phyloP scores from a whole-genome alignment of 148 eudicot genomes.

The Gaultheria prostrata region DNA sequence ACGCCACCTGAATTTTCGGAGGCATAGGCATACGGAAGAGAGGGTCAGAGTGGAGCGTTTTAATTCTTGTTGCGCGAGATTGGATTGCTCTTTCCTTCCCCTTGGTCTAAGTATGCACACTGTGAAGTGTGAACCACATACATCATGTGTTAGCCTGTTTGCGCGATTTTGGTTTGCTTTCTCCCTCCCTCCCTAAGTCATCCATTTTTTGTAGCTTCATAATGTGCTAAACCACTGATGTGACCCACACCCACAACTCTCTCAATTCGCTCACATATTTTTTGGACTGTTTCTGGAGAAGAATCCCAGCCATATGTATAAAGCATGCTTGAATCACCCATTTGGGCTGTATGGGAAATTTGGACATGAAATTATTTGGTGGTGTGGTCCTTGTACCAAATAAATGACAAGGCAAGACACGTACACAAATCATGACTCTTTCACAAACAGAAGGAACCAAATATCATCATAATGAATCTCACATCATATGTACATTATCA shows the following conservation, averaged over 20 bases:
- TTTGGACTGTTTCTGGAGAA: background rate
- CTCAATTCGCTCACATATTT: background rate
- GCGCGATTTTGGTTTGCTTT: background rate
- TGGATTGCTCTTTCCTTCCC: too few relatives aligned
- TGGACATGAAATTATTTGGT: background rate
- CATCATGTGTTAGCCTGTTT: background rate
- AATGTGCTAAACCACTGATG: background rate
- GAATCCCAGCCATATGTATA: background rate
- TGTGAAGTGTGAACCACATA: too few relatives aligned
- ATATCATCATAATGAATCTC: background rate
- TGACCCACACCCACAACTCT: background rate
- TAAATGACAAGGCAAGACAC: background rate
- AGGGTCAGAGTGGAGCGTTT: background rate
- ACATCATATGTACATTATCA: slow-evolving; percentile 5
- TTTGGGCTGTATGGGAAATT: background rate
- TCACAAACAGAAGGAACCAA: background rate
- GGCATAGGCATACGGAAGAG: background rate
- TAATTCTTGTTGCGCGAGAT: background rate
- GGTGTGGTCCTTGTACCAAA: background rate
- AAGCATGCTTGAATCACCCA: background rate
- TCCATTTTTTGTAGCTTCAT: background rate
- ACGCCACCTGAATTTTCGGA: background rate
- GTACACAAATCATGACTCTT: background rate
- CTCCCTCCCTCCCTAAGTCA: background rate
- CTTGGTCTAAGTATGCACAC: background rate